phyloP scores from a whole-genome alignment of 75 land plant species.

The Pseudotsuga menziesii region DNA sequence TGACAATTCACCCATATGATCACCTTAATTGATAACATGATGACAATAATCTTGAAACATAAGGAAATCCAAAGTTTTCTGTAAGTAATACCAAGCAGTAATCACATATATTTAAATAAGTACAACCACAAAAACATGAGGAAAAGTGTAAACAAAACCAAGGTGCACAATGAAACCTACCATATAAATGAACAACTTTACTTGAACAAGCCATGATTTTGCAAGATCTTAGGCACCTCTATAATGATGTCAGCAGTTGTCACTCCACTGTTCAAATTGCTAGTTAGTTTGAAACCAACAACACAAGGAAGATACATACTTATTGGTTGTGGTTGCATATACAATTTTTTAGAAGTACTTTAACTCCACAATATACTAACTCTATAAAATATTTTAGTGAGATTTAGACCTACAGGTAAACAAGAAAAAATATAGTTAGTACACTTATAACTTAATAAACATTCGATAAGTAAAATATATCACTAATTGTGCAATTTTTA shows the following conservation, averaged over 20 bases:
- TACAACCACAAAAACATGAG: background rate
- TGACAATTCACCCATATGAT: conserved; percentile 69
- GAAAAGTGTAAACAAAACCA: background rate
- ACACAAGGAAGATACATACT: conserved; percentile 96
- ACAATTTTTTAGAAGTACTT: background rate
- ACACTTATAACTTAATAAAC: background rate
- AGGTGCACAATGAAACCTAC: conserved; percentile 24
- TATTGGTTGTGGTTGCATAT: conserved; percentile 64
- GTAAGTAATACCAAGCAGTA: background rate
- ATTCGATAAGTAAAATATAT: background rate
- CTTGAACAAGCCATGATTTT: conserved; percentile 97
- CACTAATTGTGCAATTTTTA: background rate
- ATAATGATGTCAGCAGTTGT: conserved; percentile 89
- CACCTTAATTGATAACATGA: conserved; percentile 38
- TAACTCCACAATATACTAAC: background rate
- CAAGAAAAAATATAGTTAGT: background rate
- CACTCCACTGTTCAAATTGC: conserved; percentile 69
- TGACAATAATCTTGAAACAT: background rate
- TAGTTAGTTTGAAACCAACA: conserved; percentile 81
- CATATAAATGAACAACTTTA: conserved; percentile 90
- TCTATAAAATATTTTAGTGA: background rate
- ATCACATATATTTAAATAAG: background rate
- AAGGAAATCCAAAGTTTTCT: background rate
- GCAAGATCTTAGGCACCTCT: conserved; percentile 79
- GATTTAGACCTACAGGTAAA: background rate